Percentiles rank a stretch among this genome's conserved stretches.
phyloP scores from a whole-genome alignment of 1,139 yeast genomes.

The Taphrina sp. region DNA sequence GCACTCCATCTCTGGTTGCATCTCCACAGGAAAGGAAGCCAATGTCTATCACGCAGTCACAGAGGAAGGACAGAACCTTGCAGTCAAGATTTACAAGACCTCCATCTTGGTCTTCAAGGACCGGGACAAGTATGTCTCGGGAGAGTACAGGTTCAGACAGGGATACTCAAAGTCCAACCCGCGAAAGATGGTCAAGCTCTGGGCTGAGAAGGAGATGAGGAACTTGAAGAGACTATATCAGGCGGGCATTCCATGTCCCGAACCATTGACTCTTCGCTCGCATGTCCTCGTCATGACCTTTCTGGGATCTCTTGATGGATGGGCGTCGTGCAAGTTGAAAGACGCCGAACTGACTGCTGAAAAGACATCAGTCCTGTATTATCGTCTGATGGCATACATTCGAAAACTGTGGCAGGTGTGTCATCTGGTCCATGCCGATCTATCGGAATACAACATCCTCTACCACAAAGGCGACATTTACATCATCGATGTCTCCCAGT shows the following conservation, averaged over 20 bases:
- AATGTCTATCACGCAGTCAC: slow-evolving; percentile 92
- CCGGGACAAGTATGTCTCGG: slow-evolving; percentile 91
- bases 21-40: slow-evolving; percentile 97
- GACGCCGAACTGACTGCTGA: slow-evolving; percentile 58
- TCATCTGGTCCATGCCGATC: slow-evolving; percentile 91
- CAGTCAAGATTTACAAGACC: slow-evolving; percentile 92
- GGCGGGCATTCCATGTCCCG: slow-evolving; percentile 86
- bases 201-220: slow-evolving; percentile 98
- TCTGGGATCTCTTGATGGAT: slow-evolving; percentile 64
- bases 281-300: slow-evolving; percentile 97
- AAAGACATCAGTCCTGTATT: slow-evolving; percentile 66
- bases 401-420: slow-evolving; percentile 84
- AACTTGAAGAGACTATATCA: slow-evolving; percentile 77
- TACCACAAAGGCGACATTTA: slow-evolving; percentile 72
- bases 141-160: slow-evolving; percentile 88
- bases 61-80: slow-evolving; percentile 57
- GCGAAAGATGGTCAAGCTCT: slow-evolving; percentile 91
- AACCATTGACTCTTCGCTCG: slow-evolving; percentile 80
- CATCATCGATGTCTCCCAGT: slow-evolving; percentile 94
- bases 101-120: slow-evolving; percentile 94
- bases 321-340: slow-evolving; percentile 43
- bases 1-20: slow-evolving; percentile 85
- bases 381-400: slow-evolving; percentile 78
- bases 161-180: slow-evolving; percentile 86
- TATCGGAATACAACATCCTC: slow-evolving; percentile 91